phyloP scores from a whole-genome alignment of 73 alveolate genomes.

The Paraurostyla sp. region DNA sequence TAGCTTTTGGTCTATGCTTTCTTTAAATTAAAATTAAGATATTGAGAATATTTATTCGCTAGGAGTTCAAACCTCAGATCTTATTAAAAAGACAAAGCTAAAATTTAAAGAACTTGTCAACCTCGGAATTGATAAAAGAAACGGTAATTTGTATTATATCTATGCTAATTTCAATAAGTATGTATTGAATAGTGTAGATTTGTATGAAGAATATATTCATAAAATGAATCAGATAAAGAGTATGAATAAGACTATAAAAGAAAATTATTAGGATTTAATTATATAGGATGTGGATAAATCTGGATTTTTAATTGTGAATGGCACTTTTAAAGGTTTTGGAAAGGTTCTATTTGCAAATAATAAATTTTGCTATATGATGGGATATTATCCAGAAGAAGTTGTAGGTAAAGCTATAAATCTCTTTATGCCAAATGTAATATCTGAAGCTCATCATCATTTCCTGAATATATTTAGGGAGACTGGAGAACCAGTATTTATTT shows the following conservation, averaged over 20 bases:
- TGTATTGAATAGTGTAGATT: constrained; percentile 19
- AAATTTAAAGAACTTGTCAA: background rate
- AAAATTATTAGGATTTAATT: constrained; percentile 9
- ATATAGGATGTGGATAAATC: constrained; percentile 38
- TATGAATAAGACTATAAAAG: constrained; percentile 15
- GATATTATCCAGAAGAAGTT: constrained; percentile 19
- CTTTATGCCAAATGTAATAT: constrained; percentile 27
- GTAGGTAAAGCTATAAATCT: constrained; percentile 34
- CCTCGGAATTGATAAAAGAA: constrained; percentile 44
- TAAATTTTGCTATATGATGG: constrained; percentile 5
- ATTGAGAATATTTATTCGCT: background rate
- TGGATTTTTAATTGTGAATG: constrained; percentile 52
- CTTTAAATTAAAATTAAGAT: background rate
- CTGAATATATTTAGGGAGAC: constrained; percentile 21
- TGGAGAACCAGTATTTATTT: constrained; percentile 36
- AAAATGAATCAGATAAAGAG: constrained; percentile 38
- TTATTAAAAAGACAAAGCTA: constrained; percentile 15
- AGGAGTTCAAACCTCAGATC: constrained; percentile 16
- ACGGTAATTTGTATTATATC: constrained; percentile 8
- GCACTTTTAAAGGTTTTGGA: constrained; percentile 53
- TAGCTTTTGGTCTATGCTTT: constrained; percentile 40
- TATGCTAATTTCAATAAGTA: constrained; percentile 42
- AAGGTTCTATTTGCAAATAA: constrained; percentile 59
- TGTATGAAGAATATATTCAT: constrained; percentile 29
- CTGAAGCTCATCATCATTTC: constrained; percentile 32